Evolutionary conservation across 768 basidiomycete genomes (phyloP).

Genomic region (Trichaptum fuscoviolaceum): DNA sequence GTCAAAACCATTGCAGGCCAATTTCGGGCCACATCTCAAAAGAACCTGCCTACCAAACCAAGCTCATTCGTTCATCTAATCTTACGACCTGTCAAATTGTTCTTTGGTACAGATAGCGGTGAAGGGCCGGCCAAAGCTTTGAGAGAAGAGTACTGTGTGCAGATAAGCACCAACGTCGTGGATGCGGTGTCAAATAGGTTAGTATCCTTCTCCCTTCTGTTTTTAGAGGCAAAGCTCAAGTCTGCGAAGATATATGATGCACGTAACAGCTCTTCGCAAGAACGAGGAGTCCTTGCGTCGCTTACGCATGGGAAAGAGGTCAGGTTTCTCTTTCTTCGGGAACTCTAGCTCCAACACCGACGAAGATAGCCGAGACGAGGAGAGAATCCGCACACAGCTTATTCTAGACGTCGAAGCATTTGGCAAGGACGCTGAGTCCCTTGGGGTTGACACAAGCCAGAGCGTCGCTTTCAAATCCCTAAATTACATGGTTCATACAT

Average conservation of each 20-base stretch:
- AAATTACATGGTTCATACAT: constrained; percentile 53
- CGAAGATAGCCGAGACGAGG: constrained; percentile 80
- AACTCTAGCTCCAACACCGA: constrained; percentile 39
- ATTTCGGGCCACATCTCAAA: constrained; percentile 79
- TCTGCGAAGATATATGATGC: constrained; percentile 62
- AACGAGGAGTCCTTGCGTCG: constrained; percentile 85
- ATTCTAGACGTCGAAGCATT: constrained; percentile 82
- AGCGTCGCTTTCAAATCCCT: constrained; percentile 51
- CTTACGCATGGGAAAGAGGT: constrained; percentile 82
- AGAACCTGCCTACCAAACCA: constrained; percentile 65
- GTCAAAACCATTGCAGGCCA: constrained; percentile 89
- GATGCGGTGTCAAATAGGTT: constrained; percentile 26
- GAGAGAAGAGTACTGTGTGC: constrained; percentile 55
- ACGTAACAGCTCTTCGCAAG: constrained; percentile 82
- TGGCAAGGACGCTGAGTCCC: constrained; percentile 62
- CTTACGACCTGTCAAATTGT: constrained; percentile 70
- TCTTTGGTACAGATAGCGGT: constrained; percentile 57
- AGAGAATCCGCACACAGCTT: constrained; percentile 84
- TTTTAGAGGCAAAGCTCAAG: constrained; percentile 5
- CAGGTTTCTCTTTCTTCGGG: constrained; percentile 76
- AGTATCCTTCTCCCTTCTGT: constrained; percentile 5
- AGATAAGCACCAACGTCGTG: constrained; percentile 38
- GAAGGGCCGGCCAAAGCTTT: constrained; percentile 60
- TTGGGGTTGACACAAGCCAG: constrained; percentile 59
- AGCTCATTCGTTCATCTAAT: constrained; percentile 84